These are phyloP conservation scores for Monosporascus sp. DNA, from an alignment of 2,329 filamentous ascomycete genomes.

Conservation along the genomic window DNA sequence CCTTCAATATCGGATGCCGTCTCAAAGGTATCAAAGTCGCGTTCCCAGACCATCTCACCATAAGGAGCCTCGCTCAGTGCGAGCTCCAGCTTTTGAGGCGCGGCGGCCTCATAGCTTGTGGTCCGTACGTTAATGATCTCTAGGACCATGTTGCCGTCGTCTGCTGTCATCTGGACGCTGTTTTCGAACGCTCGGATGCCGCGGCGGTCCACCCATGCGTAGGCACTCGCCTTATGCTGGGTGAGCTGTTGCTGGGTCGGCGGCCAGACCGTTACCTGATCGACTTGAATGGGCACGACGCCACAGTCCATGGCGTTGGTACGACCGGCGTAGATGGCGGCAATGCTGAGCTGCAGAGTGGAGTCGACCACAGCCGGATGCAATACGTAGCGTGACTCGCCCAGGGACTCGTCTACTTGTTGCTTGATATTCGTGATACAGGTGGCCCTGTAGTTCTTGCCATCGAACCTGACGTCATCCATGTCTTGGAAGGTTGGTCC, in stretches of 20 bases:
- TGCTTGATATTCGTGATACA: constrained; percentile 17
- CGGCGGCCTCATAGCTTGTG: constrained; percentile 23
- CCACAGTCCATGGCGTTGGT: constrained; percentile 24
- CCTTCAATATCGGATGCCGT: no score
- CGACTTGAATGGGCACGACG: constrained; percentile 25
- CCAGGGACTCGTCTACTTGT: constrained; percentile 8
- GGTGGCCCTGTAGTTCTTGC: constrained; percentile 23
- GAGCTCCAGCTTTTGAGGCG: constrained; percentile 17
- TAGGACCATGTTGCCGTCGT: constrained; percentile 21
- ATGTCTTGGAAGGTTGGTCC: constrained; percentile 33
- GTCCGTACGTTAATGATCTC: constrained; percentile 20
- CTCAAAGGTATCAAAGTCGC: constrained; percentile 17
- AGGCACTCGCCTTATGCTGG: constrained; percentile 12
- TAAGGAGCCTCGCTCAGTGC: constrained; percentile 15
- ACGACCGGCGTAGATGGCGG: constrained; percentile 24
- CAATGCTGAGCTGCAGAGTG: constrained; percentile 28
- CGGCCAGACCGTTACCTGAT: constrained; percentile 22
- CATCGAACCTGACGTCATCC: constrained; percentile 22
- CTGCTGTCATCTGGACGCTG: constrained; percentile 17
- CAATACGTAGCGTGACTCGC: constrained; percentile 33
- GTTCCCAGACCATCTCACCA: constrained; percentile 21
- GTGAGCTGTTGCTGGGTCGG: constrained; percentile 7
- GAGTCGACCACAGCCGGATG: constrained; percentile 36
- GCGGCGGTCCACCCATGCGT: constrained; percentile 13
- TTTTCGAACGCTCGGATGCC: constrained; percentile 16